Evolutionary conservation across 2,329 filamentous ascomycete genomes (phyloP), one percentile per base, ranked within the genome.

Genomic region (Pyrenophora tritici-repentis): DNA sequence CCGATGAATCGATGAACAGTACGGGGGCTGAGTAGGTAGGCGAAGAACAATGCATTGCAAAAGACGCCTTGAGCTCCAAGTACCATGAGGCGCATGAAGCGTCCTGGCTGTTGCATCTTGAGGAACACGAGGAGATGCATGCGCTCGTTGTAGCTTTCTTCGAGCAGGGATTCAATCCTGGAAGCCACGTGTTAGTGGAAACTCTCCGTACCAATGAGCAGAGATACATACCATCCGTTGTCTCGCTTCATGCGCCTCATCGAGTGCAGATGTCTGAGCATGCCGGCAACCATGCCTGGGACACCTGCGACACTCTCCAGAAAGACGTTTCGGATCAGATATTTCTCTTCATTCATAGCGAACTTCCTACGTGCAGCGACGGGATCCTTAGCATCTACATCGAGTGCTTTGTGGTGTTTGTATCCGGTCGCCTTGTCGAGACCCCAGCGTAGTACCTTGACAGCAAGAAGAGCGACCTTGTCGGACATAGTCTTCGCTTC

Each of bases 1-100:
- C 92, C 94, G 45, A 97, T 92, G 73, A 99, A 97, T 37, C 94
- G 88, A 74, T 99, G 94, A 67, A 90, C 93, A 57, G 90, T 93
- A 55, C 87, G 86, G 6, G 94, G 93, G 1, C 88, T 91, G 53
- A 96, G 68, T 29, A 99, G 85, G 76, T 97, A 97, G 39, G 88
- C 83, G 56, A 96, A 53, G 81, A 99, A 97, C 72, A 97, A 84
- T 58, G 86, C 83, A 76, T 99, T 99, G 83, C 96, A 97, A 81
- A 96, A 97, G 63, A 97, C 90, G 5, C 56, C 56, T 52, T 57
- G 54, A 3, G 54, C 54, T 14, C 43, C 50, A 33, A 97, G 83
- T 47, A 97, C 91, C 85, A 96, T 90, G 49, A 91, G 74, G 57
- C 90, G 88, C 92, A 97, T 96, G 79, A 96, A 94, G 79, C 83